Evolutionary conservation across 768 basidiomycete species (phyloP), one percentile per base, ranked within the genome.

Genomic region (Crepidotus variabilis): DNA sequence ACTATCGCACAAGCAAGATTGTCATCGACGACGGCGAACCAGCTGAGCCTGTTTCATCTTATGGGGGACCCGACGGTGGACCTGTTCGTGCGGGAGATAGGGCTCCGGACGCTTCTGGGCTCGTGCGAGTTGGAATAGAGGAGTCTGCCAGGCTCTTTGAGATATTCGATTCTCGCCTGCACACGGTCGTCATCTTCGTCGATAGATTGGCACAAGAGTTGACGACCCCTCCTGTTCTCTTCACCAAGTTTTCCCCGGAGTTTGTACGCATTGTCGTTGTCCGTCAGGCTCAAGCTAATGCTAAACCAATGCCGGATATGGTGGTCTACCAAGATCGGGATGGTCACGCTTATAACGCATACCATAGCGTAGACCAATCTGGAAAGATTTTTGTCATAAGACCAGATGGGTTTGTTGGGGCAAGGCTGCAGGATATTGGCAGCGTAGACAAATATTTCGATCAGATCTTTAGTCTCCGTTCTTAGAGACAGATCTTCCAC

Each of bases 1-100:
- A 83, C 66, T 84, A 79, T 62, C 74, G 83, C 2, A 75, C 75
- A 63, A 83, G 82, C 59, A 62, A 74, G 0, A 70, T 82, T 28
- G 69, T 82, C 0, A 20, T 78, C 18, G 82, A 83, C 52, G 75
- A 75, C 20, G 61, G 61, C 7, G 21, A 59, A 28, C 54, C 52
- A 50, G 56, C 43, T 2, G 47, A 60, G 20, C 36, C 18, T 20
- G 60, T 68, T 51, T 55, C 66, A 7, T 67, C 68, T 4, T 71
- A 72, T 49, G 65, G 67, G 11, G 57, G 51, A 14, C 64, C 61
- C 10, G 63, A 51, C 50, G 78, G 61, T 35, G 65, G 59, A 0
- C 14, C 13, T 43, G 58, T 28, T 28, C 70, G 54, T 54, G 78
- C 78, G 0, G 80, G 80, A 2, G 78, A 81, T 60, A 65, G 79